A percentile compares a stretch with the other conserved stretches of the same genome.
phyloP scores from a whole-genome alignment of 2,329 filamentous ascomycete species.

The Parastagonospora nodorum region DNA sequence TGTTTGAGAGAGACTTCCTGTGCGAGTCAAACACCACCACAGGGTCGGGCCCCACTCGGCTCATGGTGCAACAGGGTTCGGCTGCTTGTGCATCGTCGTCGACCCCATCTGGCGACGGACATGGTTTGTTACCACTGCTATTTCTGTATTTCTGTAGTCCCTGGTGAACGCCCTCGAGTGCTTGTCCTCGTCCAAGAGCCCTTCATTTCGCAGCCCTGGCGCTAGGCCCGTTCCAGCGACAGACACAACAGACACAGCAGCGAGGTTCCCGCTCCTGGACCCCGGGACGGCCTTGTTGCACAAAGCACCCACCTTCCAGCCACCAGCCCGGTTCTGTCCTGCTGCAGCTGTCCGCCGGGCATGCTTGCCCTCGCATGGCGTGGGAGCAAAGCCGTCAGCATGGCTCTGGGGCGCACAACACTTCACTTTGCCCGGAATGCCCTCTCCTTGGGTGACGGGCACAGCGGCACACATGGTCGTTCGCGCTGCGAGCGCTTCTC shows the following conservation, averaged over 20 bases:
- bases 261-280: slow-evolving; percentile 30
- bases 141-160: slow-evolving; percentile 35
- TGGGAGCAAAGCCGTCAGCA: slow-evolving; percentile 28
- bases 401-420: slow-evolving; percentile 37
- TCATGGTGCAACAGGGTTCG: slow-evolving; percentile 15
- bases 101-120: slow-evolving; percentile 4
- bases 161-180: slow-evolving; percentile 27
- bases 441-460: slow-evolving; percentile 20
- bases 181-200: slow-evolving; percentile 5
- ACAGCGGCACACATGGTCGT: slow-evolving; percentile 12
- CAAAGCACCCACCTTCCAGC: slow-evolving; percentile 27
- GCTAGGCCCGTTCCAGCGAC: slow-evolving; percentile 26
- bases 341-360: slow-evolving; percentile 40
- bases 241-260: slow-evolving; percentile 27
- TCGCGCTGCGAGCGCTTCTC: slow-evolving; percentile 24
- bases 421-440: slow-evolving; percentile 28
- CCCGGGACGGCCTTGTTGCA: slow-evolving; percentile 32
- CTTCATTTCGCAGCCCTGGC: slow-evolving; percentile 30
- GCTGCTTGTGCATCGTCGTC: slow-evolving; percentile 29
- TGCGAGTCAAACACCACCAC: neutral
- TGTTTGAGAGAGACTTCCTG: slow-evolving; percentile 25
- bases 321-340: slow-evolving; percentile 41
- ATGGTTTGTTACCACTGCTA: slow-evolving; percentile 18
- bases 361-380: slow-evolving; percentile 30
- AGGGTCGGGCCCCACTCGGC: slow-evolving; percentile 14